Percentiles rank a stretch among this genome's conserved stretches.
Evolutionary conservation across 345 rosid species (phyloP).

Genomic region (Eucalyptus polyanthemos): DNA sequence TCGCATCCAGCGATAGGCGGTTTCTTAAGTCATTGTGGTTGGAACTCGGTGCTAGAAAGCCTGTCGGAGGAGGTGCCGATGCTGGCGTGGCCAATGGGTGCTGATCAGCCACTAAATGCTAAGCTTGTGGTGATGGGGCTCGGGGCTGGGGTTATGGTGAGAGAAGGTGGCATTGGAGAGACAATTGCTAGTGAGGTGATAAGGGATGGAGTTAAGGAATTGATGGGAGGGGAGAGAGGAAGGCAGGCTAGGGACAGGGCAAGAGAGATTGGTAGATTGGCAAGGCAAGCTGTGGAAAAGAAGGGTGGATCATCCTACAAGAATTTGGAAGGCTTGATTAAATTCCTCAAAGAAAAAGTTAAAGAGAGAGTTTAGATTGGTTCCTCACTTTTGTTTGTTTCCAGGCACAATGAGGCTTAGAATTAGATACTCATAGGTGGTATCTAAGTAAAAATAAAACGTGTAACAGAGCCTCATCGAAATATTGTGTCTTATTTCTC

Average conservation of each 20-base stretch:
- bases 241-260: conserved; percentile 4
- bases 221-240: conserved; percentile 14
- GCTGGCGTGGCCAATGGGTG: conserved; percentile 4
- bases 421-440: not conserved
- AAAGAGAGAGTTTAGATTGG: not conserved
- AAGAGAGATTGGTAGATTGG: not conserved
- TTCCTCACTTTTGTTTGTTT: not conserved
- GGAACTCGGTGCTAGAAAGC: conserved; percentile 20
- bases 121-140: not conserved
- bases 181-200: not conserved
- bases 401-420: not conserved
- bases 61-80: conserved; percentile 6
- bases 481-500: not conserved
- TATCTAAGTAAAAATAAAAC: not conserved
- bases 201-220: not conserved
- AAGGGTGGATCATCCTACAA: conserved; percentile 2
- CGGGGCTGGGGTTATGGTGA: not conserved
- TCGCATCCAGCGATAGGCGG: not conserved
- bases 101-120: conserved; percentile 12
- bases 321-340: conserved; percentile 2
- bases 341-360: not conserved
- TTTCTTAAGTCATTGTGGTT: conserved; percentile 5
- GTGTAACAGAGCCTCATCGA: not conserved
- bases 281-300: not conserved
- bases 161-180: not conserved